phyloP scores from a whole-genome alignment of 164 flowering plant species.

The Nymphaea thermarum region DNA sequence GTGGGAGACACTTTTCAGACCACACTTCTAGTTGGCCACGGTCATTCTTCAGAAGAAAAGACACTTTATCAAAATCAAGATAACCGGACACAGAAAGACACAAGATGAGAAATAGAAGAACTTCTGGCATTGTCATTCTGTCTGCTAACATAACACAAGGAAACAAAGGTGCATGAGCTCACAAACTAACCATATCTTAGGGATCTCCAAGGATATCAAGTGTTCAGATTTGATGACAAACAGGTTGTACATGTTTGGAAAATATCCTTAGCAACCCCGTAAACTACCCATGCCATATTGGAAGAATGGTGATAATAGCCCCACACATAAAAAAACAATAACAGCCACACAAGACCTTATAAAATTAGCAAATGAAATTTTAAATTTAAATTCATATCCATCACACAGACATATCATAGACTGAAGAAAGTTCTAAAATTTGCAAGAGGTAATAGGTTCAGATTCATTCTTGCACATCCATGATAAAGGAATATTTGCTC shows the following conservation, averaged over 20 bases:
- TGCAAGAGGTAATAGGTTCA: background rate
- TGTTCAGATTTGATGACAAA: too few species aligned
- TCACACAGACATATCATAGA: background rate
- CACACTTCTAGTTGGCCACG: slow-evolving; percentile 96
- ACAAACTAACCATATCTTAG: background rate
- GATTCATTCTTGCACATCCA: background rate
- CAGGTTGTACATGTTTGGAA: too few species aligned
- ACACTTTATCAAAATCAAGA: background rate
- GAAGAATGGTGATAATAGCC: background rate
- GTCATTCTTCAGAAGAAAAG: slow-evolving; percentile 43
- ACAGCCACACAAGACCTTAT: too few species aligned
- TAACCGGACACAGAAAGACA: background rate
- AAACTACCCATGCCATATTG: background rate
- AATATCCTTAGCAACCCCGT: too few species aligned
- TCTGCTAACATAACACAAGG: too few species aligned
- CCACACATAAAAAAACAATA: too few species aligned
- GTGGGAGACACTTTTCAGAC: slow-evolving; percentile 98
- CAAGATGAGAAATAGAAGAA: background rate
- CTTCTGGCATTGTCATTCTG: background rate
- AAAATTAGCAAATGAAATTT: too few species aligned
- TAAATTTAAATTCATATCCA: too few species aligned
- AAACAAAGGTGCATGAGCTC: background rate
- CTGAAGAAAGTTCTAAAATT: background rate
- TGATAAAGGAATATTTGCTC: too few species aligned
- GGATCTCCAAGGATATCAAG: background rate